phyloP scores from a whole-genome alignment of 2,329 filamentous ascomycete species.

The Davidsoniella australis region DNA sequence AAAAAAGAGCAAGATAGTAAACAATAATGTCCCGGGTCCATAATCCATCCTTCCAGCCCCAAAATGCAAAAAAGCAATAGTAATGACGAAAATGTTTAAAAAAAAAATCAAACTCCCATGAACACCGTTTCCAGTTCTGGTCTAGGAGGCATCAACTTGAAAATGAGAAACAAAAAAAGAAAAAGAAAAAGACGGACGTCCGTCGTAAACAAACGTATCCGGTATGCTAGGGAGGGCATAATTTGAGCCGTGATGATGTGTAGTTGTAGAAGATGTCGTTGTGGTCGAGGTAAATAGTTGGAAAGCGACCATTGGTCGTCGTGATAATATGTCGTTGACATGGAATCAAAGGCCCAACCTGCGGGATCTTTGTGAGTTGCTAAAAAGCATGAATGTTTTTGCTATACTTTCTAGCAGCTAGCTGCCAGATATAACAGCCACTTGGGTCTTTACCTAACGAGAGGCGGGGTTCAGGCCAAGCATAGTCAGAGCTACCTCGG shows the following conservation, averaged over 20 bases:
- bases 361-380: background rate
- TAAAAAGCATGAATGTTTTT: background rate
- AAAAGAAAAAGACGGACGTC: slow-evolving; percentile 2
- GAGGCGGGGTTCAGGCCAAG: slow-evolving; percentile 18
- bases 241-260: background rate
- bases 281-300: background rate
- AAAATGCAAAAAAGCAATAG: background rate
- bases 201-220: too few relatives aligned
- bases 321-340: background rate
- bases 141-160: slow-evolving; percentile 4
- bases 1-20: background rate
- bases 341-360: slow-evolving; percentile 4
- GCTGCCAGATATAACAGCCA: background rate
- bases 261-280: background rate
- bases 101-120: slow-evolving; percentile 4
- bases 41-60: background rate
- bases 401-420: background rate
- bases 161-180: background rate
- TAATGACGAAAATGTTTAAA: background rate
- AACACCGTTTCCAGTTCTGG: slow-evolving; percentile 5
- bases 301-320: background rate
- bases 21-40: background rate
- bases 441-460: background rate
- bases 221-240: too few relatives aligned
- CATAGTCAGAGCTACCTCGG: slow-evolving; percentile 56